Base-by-base conservation (phyloP, 2,329 filamentous ascomycete species). In the Paecilomyces sp. region DNA sequence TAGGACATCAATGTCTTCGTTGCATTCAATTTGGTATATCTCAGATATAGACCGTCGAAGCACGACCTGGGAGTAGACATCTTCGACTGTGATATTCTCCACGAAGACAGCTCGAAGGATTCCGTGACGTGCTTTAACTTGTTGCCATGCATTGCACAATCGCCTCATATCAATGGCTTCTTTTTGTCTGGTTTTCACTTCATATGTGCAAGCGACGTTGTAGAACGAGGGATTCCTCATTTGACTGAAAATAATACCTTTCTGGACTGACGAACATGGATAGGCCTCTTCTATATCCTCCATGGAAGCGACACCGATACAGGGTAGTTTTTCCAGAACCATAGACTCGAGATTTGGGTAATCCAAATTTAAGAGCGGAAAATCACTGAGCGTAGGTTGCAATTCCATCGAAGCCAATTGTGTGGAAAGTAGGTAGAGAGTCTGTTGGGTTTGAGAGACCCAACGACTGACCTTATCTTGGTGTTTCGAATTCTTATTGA, bases 401-500 rank as follows among this genome's bases (percentile, higher is more conserved):
- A 68, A 64, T 2, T 64, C 15, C 53, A 72, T 61, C 3, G 64
- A 59, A 1, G 61, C 65, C 3, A 77, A 61, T 50, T 65, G 60
- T 31, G 68, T 63, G 0, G 71, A 68, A 9, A 76, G 62, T 0
- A 63, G 63, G 7, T 63, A 63, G 3, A 81, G 68, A 0, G 71
- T 68, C 2, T 69, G 54, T 18, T 70, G 66, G 57, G 75, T 81
- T 34, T 67, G 64, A 0, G 68, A 66, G 3, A 82, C 72, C 80
- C 80, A 82, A 15, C 66, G 41, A 8, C 69, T 67, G 18, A 83
- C 79, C 0, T 66, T 65, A 2, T 72, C 65, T 59, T 82, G 79
- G 61, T 82, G 77, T 9, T 67, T 66, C 77, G 82, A 82, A 31
- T 74, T 68, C 13, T 73, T 72, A 63, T 82, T 83, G 68, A 79